Percentiles rank a stretch among this genome's conserved stretches.
These are phyloP conservation scores for Athelia sp. DNA, from an alignment of 1,284 basidiomycete genomes.

Conservation along the genomic window DNA sequence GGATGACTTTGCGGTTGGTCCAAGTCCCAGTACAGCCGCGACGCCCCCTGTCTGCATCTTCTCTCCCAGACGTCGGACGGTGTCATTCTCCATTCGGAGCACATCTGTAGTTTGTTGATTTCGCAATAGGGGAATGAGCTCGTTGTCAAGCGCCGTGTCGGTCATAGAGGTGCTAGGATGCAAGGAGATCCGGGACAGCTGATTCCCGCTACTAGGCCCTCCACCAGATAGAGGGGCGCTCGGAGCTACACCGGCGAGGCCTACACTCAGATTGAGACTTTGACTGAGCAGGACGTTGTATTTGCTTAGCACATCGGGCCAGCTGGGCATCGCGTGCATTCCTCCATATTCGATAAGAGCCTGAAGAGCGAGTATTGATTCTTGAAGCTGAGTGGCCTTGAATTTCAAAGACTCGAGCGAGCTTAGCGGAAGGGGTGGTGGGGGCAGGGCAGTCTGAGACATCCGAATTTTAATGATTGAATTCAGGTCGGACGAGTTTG, in stretches of 20 bases:
- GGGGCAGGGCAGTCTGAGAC: background rate
- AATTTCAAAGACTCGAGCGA: conserved; percentile 72
- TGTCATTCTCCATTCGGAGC: conserved; percentile 58
- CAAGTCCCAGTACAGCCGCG: conserved; percentile 41
- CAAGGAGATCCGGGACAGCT: conserved; percentile 58
- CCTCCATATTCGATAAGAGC: conserved; percentile 56
- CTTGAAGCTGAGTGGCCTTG: conserved; percentile 71
- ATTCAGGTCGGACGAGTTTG: no score
- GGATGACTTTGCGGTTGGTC: conserved; percentile 15
- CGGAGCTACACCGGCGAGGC: conserved; percentile 31
- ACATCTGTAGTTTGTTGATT: conserved; percentile 76
- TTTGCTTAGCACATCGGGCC: conserved; percentile 79
- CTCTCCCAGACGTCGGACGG: conserved; percentile 61
- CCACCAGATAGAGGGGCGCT: conserved; percentile 4
- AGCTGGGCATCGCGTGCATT: conserved; percentile 44
- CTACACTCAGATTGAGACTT: conserved; percentile 65
- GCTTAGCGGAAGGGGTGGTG: conserved; percentile 29
- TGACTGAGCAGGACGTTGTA: conserved; percentile 79
- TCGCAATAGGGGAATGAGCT: conserved; percentile 64
- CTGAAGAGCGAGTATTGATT: conserved; percentile 62
- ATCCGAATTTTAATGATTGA: no score
- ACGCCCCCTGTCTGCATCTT: conserved; percentile 60
- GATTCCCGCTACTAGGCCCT: conserved; percentile 26
- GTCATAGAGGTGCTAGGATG: conserved; percentile 55
- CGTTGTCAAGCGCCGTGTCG: conserved; percentile 64